Conservation (phyloP, 2,329 filamentous ascomycete species). For the Diplocarpon rosae region DNA sequence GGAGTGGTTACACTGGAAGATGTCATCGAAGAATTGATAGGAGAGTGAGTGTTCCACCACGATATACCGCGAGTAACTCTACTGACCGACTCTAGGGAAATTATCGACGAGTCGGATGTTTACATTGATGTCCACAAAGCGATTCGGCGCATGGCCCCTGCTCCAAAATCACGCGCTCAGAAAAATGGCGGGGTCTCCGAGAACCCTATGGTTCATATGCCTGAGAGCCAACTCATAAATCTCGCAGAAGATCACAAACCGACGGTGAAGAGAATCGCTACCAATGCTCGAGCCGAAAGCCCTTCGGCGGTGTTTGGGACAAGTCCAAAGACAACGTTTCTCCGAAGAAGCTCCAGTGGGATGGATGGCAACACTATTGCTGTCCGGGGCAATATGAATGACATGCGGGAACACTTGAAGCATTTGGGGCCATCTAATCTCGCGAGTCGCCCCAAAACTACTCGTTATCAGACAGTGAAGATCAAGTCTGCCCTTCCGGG, state of each 20-base stretch:
- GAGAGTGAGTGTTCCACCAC: slow-evolving; percentile 58
- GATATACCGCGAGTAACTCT: slow-evolving; percentile 3
- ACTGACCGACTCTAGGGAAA: slow-evolving; percentile 55
- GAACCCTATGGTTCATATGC: slow-evolving; percentile 24
- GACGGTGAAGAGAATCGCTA: slow-evolving; percentile 8
- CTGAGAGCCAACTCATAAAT: slow-evolving; percentile 31
- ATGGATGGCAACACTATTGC: slow-evolving; percentile 44
- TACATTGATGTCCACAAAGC: slow-evolving; percentile 98
- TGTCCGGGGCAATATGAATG: slow-evolving; percentile 48
- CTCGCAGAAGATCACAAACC: slow-evolving; percentile 35
- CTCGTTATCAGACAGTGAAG: slow-evolving; percentile 52
- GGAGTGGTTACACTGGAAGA: slow-evolving; percentile 95
- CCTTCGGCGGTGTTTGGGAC: slow-evolving; percentile 16
- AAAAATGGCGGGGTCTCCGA: slow-evolving; percentile 39
- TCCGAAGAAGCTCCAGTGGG: slow-evolving; percentile 46
- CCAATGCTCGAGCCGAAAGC: slow-evolving; percentile 10
- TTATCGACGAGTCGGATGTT: slow-evolving; percentile 96
- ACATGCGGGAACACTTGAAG: slow-evolving; percentile 53
- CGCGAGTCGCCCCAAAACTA: slow-evolving; percentile 52
- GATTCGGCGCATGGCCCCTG: slow-evolving; percentile 54
- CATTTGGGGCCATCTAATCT: slow-evolving; percentile 57
- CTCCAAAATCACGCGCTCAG: slow-evolving; percentile 61
- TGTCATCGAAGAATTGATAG: slow-evolving; percentile 96
- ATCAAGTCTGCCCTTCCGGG: slow-evolving; percentile 41
- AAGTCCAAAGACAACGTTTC: slow-evolving; percentile 38